Evolutionary conservation across 2,329 filamentous ascomycete genomes (phyloP).

Genomic region (Pezicula neosporulosa): DNA sequence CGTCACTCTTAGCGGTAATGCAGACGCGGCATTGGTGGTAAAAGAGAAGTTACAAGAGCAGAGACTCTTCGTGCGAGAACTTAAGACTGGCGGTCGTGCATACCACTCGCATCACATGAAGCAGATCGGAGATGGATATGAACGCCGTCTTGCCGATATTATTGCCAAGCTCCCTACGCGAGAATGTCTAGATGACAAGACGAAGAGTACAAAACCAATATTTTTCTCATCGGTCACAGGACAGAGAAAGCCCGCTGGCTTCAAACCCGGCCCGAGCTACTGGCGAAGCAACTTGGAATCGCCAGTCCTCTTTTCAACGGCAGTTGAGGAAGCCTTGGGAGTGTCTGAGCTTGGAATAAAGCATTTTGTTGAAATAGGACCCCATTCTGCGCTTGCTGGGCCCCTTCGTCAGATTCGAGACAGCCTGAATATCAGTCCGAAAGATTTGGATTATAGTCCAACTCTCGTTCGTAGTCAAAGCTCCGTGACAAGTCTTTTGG

Average conservation of each 20-base stretch:
- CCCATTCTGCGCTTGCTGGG: slow-evolving; percentile 12
- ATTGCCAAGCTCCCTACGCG: too few species aligned
- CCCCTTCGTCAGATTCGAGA: slow-evolving; percentile 10
- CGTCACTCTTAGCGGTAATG: slow-evolving; percentile 14
- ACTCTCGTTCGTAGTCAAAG: slow-evolving; percentile 7
- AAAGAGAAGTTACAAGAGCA: background rate
- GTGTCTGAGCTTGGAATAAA: too few species aligned
- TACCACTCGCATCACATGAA: slow-evolving; percentile 12
- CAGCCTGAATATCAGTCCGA: background rate
- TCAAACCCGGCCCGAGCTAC: background rate
- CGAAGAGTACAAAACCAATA: too few species aligned
- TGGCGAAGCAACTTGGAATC: slow-evolving; percentile 4
- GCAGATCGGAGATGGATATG: background rate
- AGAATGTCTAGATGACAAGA: too few species aligned
- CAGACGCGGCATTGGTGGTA: background rate
- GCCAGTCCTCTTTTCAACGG: background rate
- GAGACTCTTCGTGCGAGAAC: background rate
- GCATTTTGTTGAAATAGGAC: slow-evolving; percentile 14
- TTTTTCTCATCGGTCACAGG: too few species aligned
- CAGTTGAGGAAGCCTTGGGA: background rate
- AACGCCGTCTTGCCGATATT: too few species aligned
- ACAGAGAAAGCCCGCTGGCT: too few species aligned
- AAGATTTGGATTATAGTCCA: slow-evolving; percentile 5
- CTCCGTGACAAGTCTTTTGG: slow-evolving; percentile 1
- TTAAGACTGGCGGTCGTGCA: slow-evolving; percentile 4